phyloP scores from a whole-genome alignment of 768 basidiomycete species.

The Jaapia argillacea region DNA sequence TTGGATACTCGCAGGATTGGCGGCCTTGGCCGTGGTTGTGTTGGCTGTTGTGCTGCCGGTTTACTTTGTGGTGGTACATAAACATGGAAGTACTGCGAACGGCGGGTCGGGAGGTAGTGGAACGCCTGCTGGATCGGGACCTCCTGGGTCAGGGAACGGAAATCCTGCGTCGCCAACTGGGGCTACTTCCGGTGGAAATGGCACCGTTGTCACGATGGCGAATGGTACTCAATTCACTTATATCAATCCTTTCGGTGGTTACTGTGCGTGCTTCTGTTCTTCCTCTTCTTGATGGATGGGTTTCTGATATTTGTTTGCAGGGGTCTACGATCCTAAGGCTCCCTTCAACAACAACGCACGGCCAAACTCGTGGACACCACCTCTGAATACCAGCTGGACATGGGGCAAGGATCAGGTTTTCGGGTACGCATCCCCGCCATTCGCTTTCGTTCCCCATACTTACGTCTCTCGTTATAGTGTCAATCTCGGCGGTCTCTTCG shows the following conservation, averaged over 20 bases:
- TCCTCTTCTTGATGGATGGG: background rate
- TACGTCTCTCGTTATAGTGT: constrained; percentile 26
- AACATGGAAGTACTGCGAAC: constrained; percentile 1
- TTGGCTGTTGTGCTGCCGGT: constrained; percentile 20
- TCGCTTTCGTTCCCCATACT: too few relatives aligned
- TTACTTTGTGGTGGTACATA: constrained; percentile 12
- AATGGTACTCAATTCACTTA: constrained; percentile 77
- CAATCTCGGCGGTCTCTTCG: constrained; percentile 69
- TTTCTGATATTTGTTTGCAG: background rate
- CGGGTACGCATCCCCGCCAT: constrained; percentile 47
- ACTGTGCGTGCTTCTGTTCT: constrained; percentile 29
- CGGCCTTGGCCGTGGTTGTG: constrained; percentile 13
- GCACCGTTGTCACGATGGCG: constrained; percentile 49
- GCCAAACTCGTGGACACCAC: constrained; percentile 73
- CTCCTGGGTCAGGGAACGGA: too few relatives aligned
- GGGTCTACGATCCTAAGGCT: constrained; percentile 51
- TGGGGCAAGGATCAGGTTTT: constrained; percentile 52
- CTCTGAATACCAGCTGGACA: constrained; percentile 66
- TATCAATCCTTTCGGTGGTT: constrained; percentile 66
- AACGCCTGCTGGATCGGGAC: background rate
- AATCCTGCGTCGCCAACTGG: constrained; percentile 14
- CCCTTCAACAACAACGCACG: constrained; percentile 70
- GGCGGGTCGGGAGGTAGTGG: background rate
- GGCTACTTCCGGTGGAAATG: constrained; percentile 51
- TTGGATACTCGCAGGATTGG: too few relatives aligned